Percentiles rank a stretch among this genome's conserved stretches.
phyloP scores from a whole-genome alignment of 2,329 filamentous ascomycete species.

The Conoideocrella luteorostrata region DNA sequence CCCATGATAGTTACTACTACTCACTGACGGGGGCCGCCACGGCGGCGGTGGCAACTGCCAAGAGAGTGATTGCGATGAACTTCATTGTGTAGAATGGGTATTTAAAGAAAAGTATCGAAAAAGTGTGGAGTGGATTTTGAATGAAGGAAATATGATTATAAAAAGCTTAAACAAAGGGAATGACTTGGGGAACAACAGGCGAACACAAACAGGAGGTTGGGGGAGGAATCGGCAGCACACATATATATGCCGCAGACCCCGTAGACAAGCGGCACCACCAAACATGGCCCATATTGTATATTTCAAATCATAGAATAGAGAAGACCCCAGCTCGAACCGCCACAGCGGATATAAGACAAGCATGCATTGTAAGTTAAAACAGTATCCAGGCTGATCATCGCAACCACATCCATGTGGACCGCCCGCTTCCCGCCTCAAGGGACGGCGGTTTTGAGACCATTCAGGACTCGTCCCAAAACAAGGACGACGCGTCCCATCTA shows the following conservation, averaged over 20 bases:
- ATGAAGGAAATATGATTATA: neutral
- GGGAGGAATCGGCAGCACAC: neutral
- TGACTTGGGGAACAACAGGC: neutral
- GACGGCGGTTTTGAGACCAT: constrained; percentile 1
- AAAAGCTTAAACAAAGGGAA: neutral
- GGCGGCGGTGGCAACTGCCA: constrained; percentile 40
- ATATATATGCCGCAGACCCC: too few relatives aligned
- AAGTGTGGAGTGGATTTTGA: neutral
- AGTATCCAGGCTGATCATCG: too few relatives aligned
- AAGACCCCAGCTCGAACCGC: neutral
- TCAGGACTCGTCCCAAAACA: neutral
- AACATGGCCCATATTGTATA: too few relatives aligned
- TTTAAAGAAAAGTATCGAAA: neutral
- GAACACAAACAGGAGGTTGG: neutral
- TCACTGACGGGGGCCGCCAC: constrained; percentile 32
- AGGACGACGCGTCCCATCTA: neutral
- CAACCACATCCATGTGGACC: too few relatives aligned
- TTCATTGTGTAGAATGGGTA: constrained; percentile 39
- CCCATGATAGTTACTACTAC: constrained; percentile 5
- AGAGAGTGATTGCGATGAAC: constrained; percentile 40
- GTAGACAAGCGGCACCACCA: too few relatives aligned
- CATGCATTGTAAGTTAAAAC: too few relatives aligned
- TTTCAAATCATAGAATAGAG: neutral
- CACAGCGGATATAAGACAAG: neutral
- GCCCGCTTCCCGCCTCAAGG: too few relatives aligned